These are phyloP conservation scores for Scorias spongiosa DNA, from an alignment of 2,329 filamentous ascomycete genomes.

Conservation along the genomic window DNA sequence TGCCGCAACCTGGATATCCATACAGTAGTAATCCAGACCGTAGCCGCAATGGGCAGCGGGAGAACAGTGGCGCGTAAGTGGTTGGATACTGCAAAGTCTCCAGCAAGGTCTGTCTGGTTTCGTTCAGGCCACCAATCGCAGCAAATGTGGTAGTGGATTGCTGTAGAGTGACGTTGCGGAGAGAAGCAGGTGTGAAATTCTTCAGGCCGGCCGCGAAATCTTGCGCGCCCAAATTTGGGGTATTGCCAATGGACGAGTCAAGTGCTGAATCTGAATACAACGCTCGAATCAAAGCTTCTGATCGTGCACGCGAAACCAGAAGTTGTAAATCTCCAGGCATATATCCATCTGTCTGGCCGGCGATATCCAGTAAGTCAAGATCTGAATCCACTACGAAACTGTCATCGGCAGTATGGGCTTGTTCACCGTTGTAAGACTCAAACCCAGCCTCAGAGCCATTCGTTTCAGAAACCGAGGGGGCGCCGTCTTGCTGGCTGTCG, in stretches of 20 bases:
- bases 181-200: conserved; percentile 86
- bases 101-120: conserved; percentile 78
- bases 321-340: conserved; percentile 90
- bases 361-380: conserved; percentile 82
- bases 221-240: conserved; percentile 19
- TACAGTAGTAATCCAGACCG: conserved; percentile 87
- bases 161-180: conserved; percentile 87
- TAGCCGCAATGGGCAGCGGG: conserved; percentile 84
- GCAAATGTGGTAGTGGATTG: conserved; percentile 85
- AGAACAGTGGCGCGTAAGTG: conserved; percentile 94
- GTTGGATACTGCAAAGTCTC: conserved; percentile 96
- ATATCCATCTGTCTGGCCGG: conserved; percentile 89
- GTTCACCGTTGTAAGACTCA: conserved; percentile 14
- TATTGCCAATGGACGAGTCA: conserved; percentile 23
- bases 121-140: conserved; percentile 73
- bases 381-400: conserved; percentile 61
- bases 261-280: conserved; percentile 32
- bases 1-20: conserved; percentile 89
- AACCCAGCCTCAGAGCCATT: background rate
- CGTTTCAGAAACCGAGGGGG: conserved; percentile 5
- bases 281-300: conserved; percentile 79
- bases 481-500: conserved; percentile 26
- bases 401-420: conserved; percentile 25
- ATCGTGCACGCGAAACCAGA: conserved; percentile 72
- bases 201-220: conserved; percentile 79